Conservation (phyloP, 441 rosid species). For the Populus hybrid region DNA sequence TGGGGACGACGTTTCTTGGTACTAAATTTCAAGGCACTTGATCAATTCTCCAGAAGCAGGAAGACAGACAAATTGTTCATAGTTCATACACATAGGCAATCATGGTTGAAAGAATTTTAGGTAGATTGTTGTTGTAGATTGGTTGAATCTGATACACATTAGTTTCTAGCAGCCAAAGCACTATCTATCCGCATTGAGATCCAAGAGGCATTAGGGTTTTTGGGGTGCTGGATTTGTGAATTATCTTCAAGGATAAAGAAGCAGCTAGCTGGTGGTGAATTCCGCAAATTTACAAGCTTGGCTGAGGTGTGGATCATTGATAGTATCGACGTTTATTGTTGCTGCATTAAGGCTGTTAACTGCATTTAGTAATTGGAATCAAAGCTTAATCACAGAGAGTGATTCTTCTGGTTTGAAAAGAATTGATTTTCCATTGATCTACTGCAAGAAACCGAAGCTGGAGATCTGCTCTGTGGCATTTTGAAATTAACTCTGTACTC, state of each 20-base stretch:
- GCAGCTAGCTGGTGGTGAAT: neutral
- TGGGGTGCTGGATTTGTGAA: neutral
- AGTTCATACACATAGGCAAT: neutral
- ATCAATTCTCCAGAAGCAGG: neutral
- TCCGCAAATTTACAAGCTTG: too few relatives aligned
- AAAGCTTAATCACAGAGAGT: too few relatives aligned
- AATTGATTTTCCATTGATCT: too few relatives aligned
- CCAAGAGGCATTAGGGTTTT: neutral
- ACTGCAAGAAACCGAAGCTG: too few relatives aligned
- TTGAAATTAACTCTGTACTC: too few relatives aligned
- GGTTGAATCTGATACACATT: neutral
- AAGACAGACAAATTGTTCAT: neutral
- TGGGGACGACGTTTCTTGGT: slow-evolving; percentile 25
- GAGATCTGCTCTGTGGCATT: too few relatives aligned
- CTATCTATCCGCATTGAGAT: slow-evolving; percentile 7
- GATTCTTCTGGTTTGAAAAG: too few relatives aligned
- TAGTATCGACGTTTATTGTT: too few relatives aligned
- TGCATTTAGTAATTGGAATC: too few relatives aligned
- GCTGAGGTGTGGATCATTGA: too few relatives aligned
- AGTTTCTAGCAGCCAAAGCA: slow-evolving; percentile 4
- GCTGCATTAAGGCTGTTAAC: too few relatives aligned
- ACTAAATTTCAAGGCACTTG: neutral
- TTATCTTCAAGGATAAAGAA: neutral
- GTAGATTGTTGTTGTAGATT: neutral
- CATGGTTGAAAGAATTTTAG: neutral